A percentile compares a stretch with the other conserved stretches of the same genome.
Conservation (phyloP, 495 filamentous ascomycete species). For the Lindgomyces ingoldianus region DNA sequence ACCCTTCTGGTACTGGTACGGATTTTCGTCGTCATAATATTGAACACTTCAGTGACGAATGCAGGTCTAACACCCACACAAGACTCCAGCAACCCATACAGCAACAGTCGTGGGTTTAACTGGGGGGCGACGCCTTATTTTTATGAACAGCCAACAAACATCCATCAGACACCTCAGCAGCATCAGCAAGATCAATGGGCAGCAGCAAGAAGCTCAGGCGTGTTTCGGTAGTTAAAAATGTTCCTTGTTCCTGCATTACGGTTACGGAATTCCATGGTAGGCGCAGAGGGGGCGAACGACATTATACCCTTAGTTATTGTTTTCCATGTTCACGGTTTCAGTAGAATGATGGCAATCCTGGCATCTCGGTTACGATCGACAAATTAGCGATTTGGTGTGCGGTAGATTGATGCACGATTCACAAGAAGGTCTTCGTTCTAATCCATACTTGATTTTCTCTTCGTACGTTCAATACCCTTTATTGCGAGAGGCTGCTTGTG, state of each 20-base stretch:
- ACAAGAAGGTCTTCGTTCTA: too few species aligned
- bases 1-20: conserved; percentile 20
- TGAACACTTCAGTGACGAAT: background rate
- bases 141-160: conserved; percentile 1
- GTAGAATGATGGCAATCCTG: too few species aligned
- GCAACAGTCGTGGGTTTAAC: conserved; percentile 24
- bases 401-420: too few species aligned
- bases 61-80: conserved; percentile 16
- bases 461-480: too few species aligned
- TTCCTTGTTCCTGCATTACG: background rate
- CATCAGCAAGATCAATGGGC: conserved; percentile 24
- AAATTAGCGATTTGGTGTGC: too few species aligned
- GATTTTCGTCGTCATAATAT: background rate
- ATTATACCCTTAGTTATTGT: too few species aligned
- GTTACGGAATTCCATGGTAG: too few species aligned
- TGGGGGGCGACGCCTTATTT: conserved; percentile 19
- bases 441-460: too few species aligned
- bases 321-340: too few species aligned
- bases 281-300: too few species aligned
- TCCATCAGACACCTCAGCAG: background rate
- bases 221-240: background rate
- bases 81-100: conserved; percentile 25
- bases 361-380: too few species aligned
- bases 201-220: background rate
- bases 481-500: too few species aligned